phyloP scores from a whole-genome alignment of 1,284 basidiomycete genomes.

The Albatrellus sp. region DNA sequence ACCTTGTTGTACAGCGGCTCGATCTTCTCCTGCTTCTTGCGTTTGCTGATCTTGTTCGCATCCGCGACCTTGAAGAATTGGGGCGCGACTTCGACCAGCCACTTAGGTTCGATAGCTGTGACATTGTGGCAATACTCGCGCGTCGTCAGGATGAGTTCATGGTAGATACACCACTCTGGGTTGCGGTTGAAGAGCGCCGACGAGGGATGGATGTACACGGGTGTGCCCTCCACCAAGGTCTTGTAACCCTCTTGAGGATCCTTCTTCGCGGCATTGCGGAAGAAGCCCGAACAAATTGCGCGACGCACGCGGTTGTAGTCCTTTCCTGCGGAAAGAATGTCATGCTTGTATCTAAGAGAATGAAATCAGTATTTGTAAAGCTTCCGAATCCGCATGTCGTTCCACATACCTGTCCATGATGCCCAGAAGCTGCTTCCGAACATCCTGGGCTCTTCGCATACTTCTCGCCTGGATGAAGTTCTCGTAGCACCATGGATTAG shows the following conservation, averaged over 20 bases:
- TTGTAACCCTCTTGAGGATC: slow-evolving; percentile 96
- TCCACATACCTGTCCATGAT: slow-evolving; percentile 88
- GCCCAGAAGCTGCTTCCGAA: slow-evolving; percentile 90
- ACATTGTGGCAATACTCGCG: slow-evolving; percentile 95
- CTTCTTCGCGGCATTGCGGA: slow-evolving; percentile 94
- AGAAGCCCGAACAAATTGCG: slow-evolving; percentile 95
- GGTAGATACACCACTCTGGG: slow-evolving; percentile 70
- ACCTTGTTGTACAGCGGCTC: slow-evolving; percentile 81
- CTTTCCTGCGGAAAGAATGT: slow-evolving; percentile 81
- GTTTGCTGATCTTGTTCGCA: slow-evolving; percentile 90
- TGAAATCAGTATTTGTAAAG: slow-evolving; percentile 3
- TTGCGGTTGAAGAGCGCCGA: slow-evolving; percentile 95
- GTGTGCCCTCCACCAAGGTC: slow-evolving; percentile 93
- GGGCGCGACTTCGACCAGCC: slow-evolving; percentile 96
- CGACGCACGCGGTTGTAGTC: slow-evolving; percentile 91
- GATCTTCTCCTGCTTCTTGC: slow-evolving; percentile 96
- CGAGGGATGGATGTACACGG: slow-evolving; percentile 95
- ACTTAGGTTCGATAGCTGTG: slow-evolving; percentile 95
- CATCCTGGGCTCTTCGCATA: slow-evolving; percentile 96
- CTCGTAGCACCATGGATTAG: slow-evolving; percentile 94
- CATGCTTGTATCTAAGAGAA: slow-evolving; percentile 75
- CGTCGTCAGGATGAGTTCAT: slow-evolving; percentile 64
- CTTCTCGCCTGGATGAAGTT: slow-evolving; percentile 97
- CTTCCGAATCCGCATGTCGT: not conserved
- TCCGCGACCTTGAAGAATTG: slow-evolving; percentile 98